Conservation (phyloP, 2,329 filamentous ascomycete genomes). For the Aspergillus fischeri region DNA sequence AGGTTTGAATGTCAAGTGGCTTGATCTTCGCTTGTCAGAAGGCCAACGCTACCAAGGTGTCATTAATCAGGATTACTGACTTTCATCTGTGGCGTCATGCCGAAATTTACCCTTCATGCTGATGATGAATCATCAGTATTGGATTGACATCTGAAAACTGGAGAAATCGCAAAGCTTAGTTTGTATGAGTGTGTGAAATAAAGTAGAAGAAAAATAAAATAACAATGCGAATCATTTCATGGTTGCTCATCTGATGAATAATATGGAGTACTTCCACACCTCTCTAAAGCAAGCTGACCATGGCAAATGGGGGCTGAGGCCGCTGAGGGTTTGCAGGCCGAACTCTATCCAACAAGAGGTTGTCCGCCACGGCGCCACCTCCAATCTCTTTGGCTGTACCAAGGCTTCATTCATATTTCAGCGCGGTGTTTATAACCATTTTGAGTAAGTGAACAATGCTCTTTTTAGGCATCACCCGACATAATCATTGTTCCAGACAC, state of each 20-base stretch:
- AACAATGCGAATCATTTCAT: background rate
- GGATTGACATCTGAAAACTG: background rate
- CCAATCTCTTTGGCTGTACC: constrained; percentile 9
- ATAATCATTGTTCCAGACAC: constrained; percentile 1
- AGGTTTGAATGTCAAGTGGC: background rate
- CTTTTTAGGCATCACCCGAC: constrained; percentile 12
- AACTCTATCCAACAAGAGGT: background rate
- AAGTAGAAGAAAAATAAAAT: background rate
- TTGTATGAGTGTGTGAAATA: background rate
- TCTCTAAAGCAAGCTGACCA: background rate
- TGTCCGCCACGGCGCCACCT: background rate
- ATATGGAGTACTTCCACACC: background rate
- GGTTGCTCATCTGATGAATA: background rate
- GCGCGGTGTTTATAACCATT: constrained; percentile 6
- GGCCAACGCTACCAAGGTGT: background rate
- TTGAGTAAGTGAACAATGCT: constrained; percentile 10
- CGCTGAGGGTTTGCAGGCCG: background rate
- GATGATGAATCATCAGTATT: no score
- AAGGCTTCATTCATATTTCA: constrained; percentile 5
- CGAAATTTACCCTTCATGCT: background rate
- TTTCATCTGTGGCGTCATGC: background rate
- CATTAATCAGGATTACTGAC: background rate
- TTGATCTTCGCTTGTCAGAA: background rate
- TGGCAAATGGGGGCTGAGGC: background rate
- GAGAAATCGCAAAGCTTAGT: background rate